Percentiles rank a stretch among this genome's conserved stretches.
phyloP scores from a whole-genome alignment of 1,139 yeast species.

The Debaryomycetaceae sp. region DNA sequence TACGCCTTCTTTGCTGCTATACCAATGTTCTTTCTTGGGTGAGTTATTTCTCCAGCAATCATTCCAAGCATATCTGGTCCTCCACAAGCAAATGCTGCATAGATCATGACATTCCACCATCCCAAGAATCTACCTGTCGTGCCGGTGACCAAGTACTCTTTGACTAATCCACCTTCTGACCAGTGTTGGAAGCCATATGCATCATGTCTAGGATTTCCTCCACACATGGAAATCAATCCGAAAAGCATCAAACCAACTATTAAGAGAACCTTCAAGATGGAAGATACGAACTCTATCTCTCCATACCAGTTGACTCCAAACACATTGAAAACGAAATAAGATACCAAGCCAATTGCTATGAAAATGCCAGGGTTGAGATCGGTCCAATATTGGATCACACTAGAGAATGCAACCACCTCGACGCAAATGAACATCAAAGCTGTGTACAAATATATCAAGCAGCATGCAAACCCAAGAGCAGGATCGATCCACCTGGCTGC shows the following conservation, averaged over 20 bases:
- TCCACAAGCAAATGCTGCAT: slow-evolving; percentile 41
- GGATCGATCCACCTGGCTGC: slow-evolving; percentile 39
- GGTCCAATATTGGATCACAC: slow-evolving; percentile 36
- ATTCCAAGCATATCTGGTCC: slow-evolving; percentile 40
- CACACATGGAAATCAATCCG: slow-evolving; percentile 37
- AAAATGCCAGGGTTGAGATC: slow-evolving; percentile 36
- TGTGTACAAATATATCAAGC: slow-evolving; percentile 34
- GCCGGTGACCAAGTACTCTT: slow-evolving; percentile 28
- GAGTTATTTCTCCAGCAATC: slow-evolving; percentile 30
- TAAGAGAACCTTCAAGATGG: slow-evolving; percentile 36
- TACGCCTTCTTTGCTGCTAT: slow-evolving; percentile 34
- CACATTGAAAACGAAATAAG: slow-evolving; percentile 27
- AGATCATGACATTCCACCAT: slow-evolving; percentile 31
- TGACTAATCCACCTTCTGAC: slow-evolving; percentile 34
- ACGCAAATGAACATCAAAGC: slow-evolving; percentile 36
- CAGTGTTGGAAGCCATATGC: slow-evolving; percentile 39
- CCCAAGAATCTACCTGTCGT: slow-evolving; percentile 35
- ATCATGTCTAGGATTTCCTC: slow-evolving; percentile 32
- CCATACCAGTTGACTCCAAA: slow-evolving; percentile 40
- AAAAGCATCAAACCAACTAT: slow-evolving; percentile 40
- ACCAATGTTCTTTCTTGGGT: slow-evolving; percentile 32
- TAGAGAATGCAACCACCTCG: slow-evolving; percentile 35
- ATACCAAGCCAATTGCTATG: slow-evolving; percentile 28
- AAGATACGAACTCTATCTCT: slow-evolving; percentile 35
- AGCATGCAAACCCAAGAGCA: slow-evolving; percentile 36